Base-by-base conservation (phyloP, 192 early-diverging fungal species). In the Rhizophlyctis rosea region DNA sequence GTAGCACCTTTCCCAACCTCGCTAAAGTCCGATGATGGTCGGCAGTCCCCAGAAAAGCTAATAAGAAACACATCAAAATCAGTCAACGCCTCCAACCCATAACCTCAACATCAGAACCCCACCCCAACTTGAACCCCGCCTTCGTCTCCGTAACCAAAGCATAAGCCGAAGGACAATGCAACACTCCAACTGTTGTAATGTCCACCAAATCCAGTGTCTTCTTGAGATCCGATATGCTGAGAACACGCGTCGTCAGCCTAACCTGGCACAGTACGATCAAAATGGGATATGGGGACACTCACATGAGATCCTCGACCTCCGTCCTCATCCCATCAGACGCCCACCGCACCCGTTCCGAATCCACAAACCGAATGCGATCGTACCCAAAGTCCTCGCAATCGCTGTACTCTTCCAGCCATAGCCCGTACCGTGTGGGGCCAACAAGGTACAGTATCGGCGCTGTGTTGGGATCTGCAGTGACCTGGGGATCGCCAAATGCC, bases 31-130 rank as follows among this genome's bases (percentile, higher is more conserved):
- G 81, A 47, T 50, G 88, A 87, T 3, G 96, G 96, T 4, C 96
- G 84, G 21, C 94, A 96, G 65, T 98, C 96, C 27, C 96, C 96
- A 0, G 96, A 98, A 71, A 81, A 89, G 9, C 59, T 60, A 27
- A n/a, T n/a, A n/a, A n/a, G n/a, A n/a, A n/a, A n/a, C n/a, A n/a
- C n/a, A n/a, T n/a, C n/a, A n/a, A n/a, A n/a, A n/a, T n/a, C n/a
- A n/a, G n/a, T n/a, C n/a, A n/a, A n/a, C n/a, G n/a, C n/a, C n/a
- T n/a, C n/a, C n/a, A n/a, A n/a, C n/a, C n/a, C n/a, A n/a, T n/a
- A n/a, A n/a, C n/a, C n/a, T n/a, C n/a, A n/a, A n/a, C n/a, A n/a
- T n/a, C n/a, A n/a, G n/a, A n/a, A n/a, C n/a, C n/a, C n/a, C n/a
- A n/a, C n/a, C n/a, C n/a, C n/a, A n/a, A n/a, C n/a, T n/a, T n/a